Base-by-base conservation (phyloP, 176 grass and related monocot genomes). In the Thinopyrum elongatum region DNA sequence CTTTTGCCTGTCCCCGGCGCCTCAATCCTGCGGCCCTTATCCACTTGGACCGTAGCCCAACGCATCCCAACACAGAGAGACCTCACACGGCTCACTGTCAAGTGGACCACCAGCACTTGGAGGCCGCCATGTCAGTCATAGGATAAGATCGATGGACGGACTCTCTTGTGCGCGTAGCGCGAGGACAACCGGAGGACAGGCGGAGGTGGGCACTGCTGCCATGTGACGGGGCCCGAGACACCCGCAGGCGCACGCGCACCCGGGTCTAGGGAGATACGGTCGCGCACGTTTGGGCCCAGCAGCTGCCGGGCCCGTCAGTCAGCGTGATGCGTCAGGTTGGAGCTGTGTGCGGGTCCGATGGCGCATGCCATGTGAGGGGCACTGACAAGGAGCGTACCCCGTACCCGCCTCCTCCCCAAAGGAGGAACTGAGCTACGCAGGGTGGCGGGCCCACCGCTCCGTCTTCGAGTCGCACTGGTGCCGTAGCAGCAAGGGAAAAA, bases 61-160 rank as follows among this genome's bases (percentile, higher is more conserved):
- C 25, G 42, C 23, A 74, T 12, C 35, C 9, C 35, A 41, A 38
- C 34, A n/a, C 19, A 2, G 8, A 2, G 10, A 22, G 1, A 2
- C 5, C 10, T 23, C 35, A 41, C 35, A 13, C 8, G 2, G 0
- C 10, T 41, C 13, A 10, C 72, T 75, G 42, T 4, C 72, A 30
- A 0, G 0, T 19, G 72, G 72, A 15, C 1, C 72, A 0, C 0
- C 0, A 0, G 0, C 23, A 4, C 4, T 0, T n/a, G 0, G 13
- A 0, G 23, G 26, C 72, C 72, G 2, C 7, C 25, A 5, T 29
- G 72, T 75, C 72, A 75, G 72, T 30, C 1, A 74, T 0, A 0
- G 1, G 5, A 27, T 5, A 41, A 39, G 10, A 41, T 2, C 5
- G 22, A 22, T 0, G 35, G 6, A 7, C 4, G 22, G 4, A 14